Evolutionary conservation across 2,329 filamentous ascomycete species (phyloP).

Genomic region (Fusarium sp.): DNA sequence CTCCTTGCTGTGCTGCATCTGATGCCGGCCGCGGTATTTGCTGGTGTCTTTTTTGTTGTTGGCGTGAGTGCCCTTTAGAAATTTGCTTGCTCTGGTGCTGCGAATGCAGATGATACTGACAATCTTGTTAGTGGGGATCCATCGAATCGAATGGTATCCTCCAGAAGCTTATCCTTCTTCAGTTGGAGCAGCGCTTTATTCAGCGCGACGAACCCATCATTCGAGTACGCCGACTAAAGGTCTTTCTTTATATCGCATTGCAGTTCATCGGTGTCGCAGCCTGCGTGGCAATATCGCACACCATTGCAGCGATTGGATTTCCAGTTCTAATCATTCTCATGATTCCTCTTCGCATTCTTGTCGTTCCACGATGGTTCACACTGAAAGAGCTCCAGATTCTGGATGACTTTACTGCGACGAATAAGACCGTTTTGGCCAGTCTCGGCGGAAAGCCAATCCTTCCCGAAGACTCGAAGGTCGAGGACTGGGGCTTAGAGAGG

Average conservation of each 20-base stretch:
- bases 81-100: not conserved
- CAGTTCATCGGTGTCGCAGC: not conserved
- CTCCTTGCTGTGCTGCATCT: not conserved
- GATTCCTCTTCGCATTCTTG: not conserved
- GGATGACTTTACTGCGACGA: not conserved
- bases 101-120: not conserved
- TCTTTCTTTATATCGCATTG: not conserved
- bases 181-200: not conserved
- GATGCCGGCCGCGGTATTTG: not conserved
- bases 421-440: not conserved
- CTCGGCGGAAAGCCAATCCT: not conserved
- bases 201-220: not conserved
- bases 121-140: not conserved
- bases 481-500: not conserved
- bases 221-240: not conserved
- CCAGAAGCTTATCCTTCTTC: not conserved
- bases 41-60: not conserved
- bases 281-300: not conserved
- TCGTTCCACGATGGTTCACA: not conserved
- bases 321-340: not conserved
- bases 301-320: not conserved
- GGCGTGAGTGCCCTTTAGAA: rapidly evolving
- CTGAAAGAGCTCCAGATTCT: not conserved
- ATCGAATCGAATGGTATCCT: not conserved
- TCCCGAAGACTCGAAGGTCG: not conserved